Conservation (phyloP, 352 stramenopile genomes). For the Globisporangium middletonii region DNA sequence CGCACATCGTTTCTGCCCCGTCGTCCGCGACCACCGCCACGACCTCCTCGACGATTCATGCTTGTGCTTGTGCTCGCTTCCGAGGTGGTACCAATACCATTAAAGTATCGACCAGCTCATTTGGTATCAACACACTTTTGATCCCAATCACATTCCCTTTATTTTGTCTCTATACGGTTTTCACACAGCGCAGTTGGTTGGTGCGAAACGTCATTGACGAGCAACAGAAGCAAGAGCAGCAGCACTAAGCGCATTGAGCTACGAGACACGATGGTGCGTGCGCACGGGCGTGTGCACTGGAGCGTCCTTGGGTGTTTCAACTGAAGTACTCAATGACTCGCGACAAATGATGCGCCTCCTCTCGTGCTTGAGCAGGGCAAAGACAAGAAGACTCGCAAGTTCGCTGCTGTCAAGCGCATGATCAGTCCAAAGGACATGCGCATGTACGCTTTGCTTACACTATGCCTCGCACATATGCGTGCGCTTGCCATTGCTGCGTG, state of each 20-base stretch:
- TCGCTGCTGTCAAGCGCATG: conserved; percentile 97
- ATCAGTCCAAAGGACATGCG: conserved; percentile 97
- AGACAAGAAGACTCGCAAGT: conserved; percentile 98
- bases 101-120: too few species aligned
- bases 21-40: conserved; percentile 7
- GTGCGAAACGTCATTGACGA: conserved; percentile 12
- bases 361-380: conserved; percentile 68
- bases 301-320: not conserved
- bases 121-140: not conserved
- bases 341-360: not conserved
- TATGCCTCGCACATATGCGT: not conserved
- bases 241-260: not conserved
- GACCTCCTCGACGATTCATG: conserved; percentile 4
- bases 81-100: conserved; percentile 3
- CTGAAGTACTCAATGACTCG: not conserved
- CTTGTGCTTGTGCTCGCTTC: conserved; percentile 6
- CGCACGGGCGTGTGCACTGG: not conserved
- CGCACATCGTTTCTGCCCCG: conserved; percentile 5
- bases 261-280: conserved; percentile 13
- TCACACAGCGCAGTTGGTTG: too few species aligned
- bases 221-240: not conserved
- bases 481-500: not conserved
- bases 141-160: too few species aligned
- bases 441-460: conserved; percentile 71
- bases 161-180: too few species aligned